These are phyloP conservation scores for Phytophthora sansomeana DNA, from an alignment of 352 stramenopile species.

Conservation along the genomic window DNA sequence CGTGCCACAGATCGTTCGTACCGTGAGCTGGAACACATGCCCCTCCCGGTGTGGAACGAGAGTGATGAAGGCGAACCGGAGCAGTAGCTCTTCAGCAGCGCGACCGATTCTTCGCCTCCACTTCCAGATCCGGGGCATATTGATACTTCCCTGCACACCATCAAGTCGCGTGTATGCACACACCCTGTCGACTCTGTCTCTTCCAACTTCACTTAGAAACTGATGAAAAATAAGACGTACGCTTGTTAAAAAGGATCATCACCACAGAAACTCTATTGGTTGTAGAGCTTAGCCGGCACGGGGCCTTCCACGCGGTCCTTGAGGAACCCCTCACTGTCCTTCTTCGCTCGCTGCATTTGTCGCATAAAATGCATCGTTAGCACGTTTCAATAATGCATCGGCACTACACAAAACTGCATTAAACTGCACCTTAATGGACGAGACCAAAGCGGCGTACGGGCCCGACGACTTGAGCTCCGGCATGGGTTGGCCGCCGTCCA, in stretches of 20 bases:
- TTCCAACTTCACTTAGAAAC: constrained; percentile 28
- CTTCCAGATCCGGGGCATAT: too few relatives aligned
- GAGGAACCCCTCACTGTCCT: constrained; percentile 81
- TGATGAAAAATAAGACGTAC: constrained; percentile 39
- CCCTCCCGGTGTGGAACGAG: constrained; percentile 57
- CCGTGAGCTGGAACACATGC: constrained; percentile 70
- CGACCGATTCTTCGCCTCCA: constrained; percentile 19
- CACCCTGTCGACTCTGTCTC: constrained; percentile 16
- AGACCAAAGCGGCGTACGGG: constrained; percentile 76
- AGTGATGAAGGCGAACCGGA: constrained; percentile 44
- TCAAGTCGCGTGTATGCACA: constrained; percentile 15
- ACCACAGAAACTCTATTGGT: constrained; percentile 49
- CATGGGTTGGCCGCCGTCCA: constrained; percentile 71
- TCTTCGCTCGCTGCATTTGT: constrained; percentile 64
- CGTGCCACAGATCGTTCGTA: constrained; percentile 60
- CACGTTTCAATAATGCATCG: too few relatives aligned
- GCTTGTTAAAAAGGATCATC: constrained; percentile 27
- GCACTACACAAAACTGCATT: background rate
- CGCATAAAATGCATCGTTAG: too few relatives aligned
- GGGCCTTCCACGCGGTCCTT: constrained; percentile 87
- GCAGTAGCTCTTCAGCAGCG: constrained; percentile 8
- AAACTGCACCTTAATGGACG: constrained; percentile 70
- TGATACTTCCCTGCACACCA: too few relatives aligned
- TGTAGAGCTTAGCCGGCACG: constrained; percentile 69
- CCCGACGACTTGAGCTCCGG: constrained; percentile 71